A percentile compares a stretch with the other conserved stretches of the same genome.
Conservation (phyloP, 179 eudicot genomes). For the Spinacia oleracea region DNA sequence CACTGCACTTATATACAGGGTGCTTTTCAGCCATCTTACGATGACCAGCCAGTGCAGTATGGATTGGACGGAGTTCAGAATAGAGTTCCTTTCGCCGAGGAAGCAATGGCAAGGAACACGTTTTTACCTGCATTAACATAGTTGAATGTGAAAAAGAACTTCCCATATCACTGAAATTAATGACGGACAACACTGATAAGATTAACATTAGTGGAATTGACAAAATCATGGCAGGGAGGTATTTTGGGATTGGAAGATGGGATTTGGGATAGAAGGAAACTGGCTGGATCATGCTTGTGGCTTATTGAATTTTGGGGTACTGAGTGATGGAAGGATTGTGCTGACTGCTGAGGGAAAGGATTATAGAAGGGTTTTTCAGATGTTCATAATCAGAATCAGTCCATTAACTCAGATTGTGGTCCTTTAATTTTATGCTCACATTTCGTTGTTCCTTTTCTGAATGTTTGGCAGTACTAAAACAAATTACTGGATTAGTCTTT, state of each 20-base stretch:
- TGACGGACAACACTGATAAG: background rate
- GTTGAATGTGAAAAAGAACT: background rate
- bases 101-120: conserved; percentile 65
- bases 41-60: conserved; percentile 60
- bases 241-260: background rate
- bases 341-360: background rate
- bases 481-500: background rate
- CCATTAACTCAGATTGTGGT: background rate
- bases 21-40: conserved; percentile 49
- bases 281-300: background rate
- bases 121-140: conserved; percentile 54
- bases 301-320: background rate
- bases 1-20: conserved; percentile 80
- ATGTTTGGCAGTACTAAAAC: background rate
- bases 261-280: background rate
- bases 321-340: background rate
- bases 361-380: background rate
- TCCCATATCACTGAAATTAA: background rate
- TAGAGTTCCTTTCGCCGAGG: conserved; percentile 78
- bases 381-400: background rate
- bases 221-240: background rate
- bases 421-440: background rate
- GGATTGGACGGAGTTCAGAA: conserved; percentile 74
- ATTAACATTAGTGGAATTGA: background rate
- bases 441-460: background rate